Conservation (phyloP, 1,284 basidiomycete genomes). For the Volvariella volvacea region DNA sequence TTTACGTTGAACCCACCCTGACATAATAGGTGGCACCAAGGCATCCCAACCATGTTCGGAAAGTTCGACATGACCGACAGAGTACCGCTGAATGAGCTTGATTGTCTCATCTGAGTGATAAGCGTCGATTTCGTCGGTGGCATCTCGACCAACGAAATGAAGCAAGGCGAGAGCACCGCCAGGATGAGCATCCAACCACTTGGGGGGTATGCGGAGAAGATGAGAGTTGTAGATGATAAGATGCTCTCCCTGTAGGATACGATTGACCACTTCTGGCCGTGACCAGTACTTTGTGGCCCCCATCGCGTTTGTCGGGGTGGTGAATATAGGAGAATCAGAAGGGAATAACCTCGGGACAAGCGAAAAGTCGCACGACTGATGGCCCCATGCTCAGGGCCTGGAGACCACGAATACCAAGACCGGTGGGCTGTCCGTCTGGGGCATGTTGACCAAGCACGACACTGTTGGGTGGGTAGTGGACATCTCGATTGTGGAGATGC, state of each 20-base stretch:
- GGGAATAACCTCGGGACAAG: no score
- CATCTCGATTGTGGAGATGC: no score
- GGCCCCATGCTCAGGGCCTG: no score
- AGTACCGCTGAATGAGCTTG: conserved; percentile 62
- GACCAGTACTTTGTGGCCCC: conserved; percentile 29
- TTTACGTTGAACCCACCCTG: conserved; percentile 62
- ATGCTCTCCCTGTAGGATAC: conserved; percentile 72
- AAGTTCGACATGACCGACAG: conserved; percentile 68
- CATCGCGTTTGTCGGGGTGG: conserved; percentile 11
- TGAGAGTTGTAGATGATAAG: conserved; percentile 76
- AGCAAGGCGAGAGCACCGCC: conserved; percentile 88
- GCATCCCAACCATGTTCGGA: conserved; percentile 65
- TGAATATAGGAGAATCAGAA: conserved; percentile 6
- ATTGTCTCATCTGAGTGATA: conserved; percentile 77
- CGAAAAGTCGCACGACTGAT: background rate
- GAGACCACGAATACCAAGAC: no score
- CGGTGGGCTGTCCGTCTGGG: no score
- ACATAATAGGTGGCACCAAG: conserved; percentile 84
- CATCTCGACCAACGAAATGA: conserved; percentile 95
- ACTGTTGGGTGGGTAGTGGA: no score
- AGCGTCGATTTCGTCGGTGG: conserved; percentile 90
- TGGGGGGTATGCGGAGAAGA: conserved; percentile 77
- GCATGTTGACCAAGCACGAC: no score
- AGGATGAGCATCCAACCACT: conserved; percentile 85
- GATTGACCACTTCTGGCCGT: conserved; percentile 53